Conservation (phyloP, 768 basidiomycete species). For the Tylopilus sp. region DNA sequence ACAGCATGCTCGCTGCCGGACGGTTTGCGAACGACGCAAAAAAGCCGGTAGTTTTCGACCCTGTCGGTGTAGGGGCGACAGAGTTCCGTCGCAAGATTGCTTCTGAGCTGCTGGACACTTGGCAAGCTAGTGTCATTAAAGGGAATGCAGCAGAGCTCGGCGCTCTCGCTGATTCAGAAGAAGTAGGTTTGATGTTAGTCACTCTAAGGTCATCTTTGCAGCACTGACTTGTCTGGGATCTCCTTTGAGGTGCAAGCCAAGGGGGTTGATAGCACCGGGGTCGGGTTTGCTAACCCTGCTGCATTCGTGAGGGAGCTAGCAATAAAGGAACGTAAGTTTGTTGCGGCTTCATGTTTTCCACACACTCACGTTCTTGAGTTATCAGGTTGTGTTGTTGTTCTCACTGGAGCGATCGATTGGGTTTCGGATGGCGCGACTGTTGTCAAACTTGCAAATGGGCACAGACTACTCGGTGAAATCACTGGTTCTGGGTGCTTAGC, state of each 20-base stretch:
- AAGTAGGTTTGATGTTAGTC: conserved; percentile 42
- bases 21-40: conserved; percentile 58
- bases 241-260: conserved; percentile 56
- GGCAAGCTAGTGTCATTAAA: conserved; percentile 91
- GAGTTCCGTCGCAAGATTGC: conserved; percentile 54
- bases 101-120: conserved; percentile 64
- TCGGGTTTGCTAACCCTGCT: conserved; percentile 73
- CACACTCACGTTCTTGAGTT: background rate
- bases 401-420: conserved; percentile 81
- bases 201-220: background rate
- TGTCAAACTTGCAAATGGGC: conserved; percentile 71
- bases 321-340: conserved; percentile 62
- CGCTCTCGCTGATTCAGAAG: conserved; percentile 67
- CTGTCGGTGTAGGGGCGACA: conserved; percentile 89
- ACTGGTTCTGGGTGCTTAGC: conserved; percentile 90
- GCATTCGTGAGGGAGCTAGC: conserved; percentile 68
- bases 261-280: conserved; percentile 85
- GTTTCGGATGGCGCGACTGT: conserved; percentile 77
- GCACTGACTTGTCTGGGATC: background rate
- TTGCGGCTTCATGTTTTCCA: background rate
- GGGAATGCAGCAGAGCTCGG: conserved; percentile 92
- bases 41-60: conserved; percentile 86
- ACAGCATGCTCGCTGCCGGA: conserved; percentile 78
- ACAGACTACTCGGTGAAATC: conserved; percentile 68
- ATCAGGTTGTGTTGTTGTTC: conserved; percentile 72